Percentiles rank a stretch among this genome's conserved stretches.
These are phyloP conservation scores for Botrytis squamosa DNA, from an alignment of 2,329 filamentous ascomycete species.

Conservation along the genomic window DNA sequence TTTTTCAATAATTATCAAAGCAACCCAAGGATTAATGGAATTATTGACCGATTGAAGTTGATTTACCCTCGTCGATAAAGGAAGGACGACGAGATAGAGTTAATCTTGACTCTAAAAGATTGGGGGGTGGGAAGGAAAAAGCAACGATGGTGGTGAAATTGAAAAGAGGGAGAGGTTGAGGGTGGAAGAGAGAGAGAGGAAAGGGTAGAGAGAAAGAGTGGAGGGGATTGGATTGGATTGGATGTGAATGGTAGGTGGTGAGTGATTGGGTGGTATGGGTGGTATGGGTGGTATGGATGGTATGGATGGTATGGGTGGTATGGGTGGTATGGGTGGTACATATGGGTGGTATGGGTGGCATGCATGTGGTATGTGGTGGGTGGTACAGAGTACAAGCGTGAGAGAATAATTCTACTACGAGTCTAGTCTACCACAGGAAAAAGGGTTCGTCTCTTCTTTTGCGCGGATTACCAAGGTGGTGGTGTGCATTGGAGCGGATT, in stretches of 20 bases:
- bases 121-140: background rate
- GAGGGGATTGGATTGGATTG: background rate
- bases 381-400: background rate
- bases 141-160: background rate
- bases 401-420: no score
- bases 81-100: slow-evolving; percentile 23
- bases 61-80: slow-evolving; percentile 20
- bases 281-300: no score
- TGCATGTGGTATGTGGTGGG: background rate
- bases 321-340: background rate
- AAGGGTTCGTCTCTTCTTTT: slow-evolving; percentile 16
- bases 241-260: background rate
- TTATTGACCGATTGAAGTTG: background rate
- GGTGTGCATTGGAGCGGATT: background rate
- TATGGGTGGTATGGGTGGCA: no score
- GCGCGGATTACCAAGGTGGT: background rate
- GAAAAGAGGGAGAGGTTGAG: background rate
- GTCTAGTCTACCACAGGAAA: background rate
- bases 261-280: no score
- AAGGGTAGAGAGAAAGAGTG: background rate
- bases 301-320: no score
- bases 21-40: background rate
- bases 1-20: background rate
- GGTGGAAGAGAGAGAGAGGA: background rate
- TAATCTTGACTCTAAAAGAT: background rate